Evolutionary conservation across 2,329 filamentous ascomycete genomes (phyloP), one percentile per base, ranked within the genome.

Genomic region (Aspergillus sergii): DNA sequence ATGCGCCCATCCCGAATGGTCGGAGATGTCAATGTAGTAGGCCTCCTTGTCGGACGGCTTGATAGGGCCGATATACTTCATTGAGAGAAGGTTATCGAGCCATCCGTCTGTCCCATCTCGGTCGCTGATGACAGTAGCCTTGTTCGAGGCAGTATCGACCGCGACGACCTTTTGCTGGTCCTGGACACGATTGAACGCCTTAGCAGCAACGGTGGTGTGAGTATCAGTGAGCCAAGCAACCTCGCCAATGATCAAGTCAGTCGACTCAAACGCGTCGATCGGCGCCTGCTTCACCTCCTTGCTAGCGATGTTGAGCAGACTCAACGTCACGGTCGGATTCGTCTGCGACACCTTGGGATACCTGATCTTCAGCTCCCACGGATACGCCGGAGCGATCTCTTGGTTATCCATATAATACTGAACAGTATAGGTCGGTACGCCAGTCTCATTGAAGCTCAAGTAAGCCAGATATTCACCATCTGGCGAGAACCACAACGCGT

Each of bases 401-500:
- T 86, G 75, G 61, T 83, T 80, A 59, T 86, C 81, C 85, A 89
- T 89, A 74, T 87, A 91, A 75, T 90, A 91, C 0, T 87, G 86
- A 12, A 91, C 82, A 0, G 84, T 86, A 73, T 86, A 91, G 1
- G 88, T 90, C 3, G 82, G 84, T 8, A 91, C 89, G 1, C 88
- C 88, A 0, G 88, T 90, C 79, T 91, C 87, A 75, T 97, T 94
- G 21, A 94, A 97, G 39, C 92, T 88, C 65, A 97, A 82, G 76
- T 95, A 97, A 21, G 94, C 92, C 61, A 97, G 79, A 74, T 91
- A 95, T 71, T 91, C 89, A 58, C 93, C 93, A 74, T 94, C 91
- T 39, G 90, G 86, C 34, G 92, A 94, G 91, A 93, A 97, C 94
- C 94, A 97, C 0, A 93, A 92, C 3, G 92, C 93, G 66, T 85